These are phyloP conservation scores for Yamadazyma takamatsuzukensis DNA, from an alignment of 805 yeast species.

Conservation along the genomic window DNA sequence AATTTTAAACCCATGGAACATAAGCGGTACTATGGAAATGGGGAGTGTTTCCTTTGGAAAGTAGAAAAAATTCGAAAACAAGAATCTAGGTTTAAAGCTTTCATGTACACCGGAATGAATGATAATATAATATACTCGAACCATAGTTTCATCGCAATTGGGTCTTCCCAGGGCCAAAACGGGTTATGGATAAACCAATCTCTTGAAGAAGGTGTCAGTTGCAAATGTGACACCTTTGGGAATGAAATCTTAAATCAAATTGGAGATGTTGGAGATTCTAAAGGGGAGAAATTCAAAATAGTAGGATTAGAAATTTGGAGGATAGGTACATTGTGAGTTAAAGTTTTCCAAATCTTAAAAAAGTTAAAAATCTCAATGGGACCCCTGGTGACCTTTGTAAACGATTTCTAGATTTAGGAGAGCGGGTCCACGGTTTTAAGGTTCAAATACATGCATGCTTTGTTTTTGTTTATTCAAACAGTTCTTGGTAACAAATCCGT, in stretches of 20 bases:
- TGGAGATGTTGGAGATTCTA: constrained; percentile 12
- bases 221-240: constrained; percentile 80
- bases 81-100: constrained; percentile 61
- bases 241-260: constrained; percentile 61
- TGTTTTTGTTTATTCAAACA: too few species aligned
- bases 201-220: constrained; percentile 72
- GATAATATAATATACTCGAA: constrained; percentile 84
- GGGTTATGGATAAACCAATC: constrained; percentile 86
- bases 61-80: constrained; percentile 32
- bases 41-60: constrained; percentile 93
- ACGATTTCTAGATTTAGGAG: too few species aligned
- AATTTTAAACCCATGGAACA: constrained; percentile 66
- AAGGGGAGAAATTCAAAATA: constrained; percentile 55
- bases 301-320: constrained; percentile 85
- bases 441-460: too few species aligned
- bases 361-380: too few species aligned
- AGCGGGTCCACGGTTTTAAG: too few species aligned
- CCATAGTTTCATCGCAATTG: constrained; percentile 72
- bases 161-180: constrained; percentile 90
- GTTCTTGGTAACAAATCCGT: too few species aligned
- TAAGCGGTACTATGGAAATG: constrained; percentile 82
- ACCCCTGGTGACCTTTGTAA: too few species aligned
- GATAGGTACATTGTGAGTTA: constrained; percentile 50
- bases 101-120: constrained; percentile 82
- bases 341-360: too few species aligned